phyloP scores from a whole-genome alignment of 2,329 filamentous ascomycete species.

The Berkeleyomyces basicola region DNA sequence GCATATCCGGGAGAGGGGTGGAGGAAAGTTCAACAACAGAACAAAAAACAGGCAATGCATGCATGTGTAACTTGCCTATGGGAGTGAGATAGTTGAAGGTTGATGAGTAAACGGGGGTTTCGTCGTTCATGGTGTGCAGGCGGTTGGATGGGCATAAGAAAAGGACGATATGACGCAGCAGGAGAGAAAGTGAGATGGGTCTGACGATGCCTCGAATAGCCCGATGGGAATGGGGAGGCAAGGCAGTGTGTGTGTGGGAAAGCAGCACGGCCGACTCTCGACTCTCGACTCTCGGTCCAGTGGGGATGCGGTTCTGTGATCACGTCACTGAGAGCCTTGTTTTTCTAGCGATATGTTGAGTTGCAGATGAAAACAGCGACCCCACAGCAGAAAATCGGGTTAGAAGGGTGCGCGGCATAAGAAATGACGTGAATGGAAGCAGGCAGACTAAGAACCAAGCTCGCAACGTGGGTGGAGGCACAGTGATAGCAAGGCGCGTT shows the following conservation, averaged over 20 bases:
- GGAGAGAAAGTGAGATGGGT: not conserved
- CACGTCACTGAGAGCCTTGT: not conserved
- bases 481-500: not conserved
- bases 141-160: not conserved
- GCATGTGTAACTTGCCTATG: not conserved
- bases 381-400: not conserved
- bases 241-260: not conserved
- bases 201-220: not conserved
- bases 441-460: not conserved
- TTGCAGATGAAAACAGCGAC: not conserved
- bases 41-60: not conserved
- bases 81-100: not conserved
- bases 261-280: too few species aligned
- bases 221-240: not conserved
- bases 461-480: not conserved
- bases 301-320: not conserved
- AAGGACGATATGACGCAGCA: not conserved
- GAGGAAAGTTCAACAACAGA: not conserved
- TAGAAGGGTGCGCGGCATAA: not conserved
- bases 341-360: too few species aligned
- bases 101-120: not conserved
- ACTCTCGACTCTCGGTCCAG: too few species aligned
- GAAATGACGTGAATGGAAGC: not conserved
- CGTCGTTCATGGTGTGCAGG: not conserved
- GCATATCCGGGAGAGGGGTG: not conserved